These are phyloP conservation scores for Piper betle DNA, from an alignment of 164 flowering plant species.

Conservation along the genomic window DNA sequence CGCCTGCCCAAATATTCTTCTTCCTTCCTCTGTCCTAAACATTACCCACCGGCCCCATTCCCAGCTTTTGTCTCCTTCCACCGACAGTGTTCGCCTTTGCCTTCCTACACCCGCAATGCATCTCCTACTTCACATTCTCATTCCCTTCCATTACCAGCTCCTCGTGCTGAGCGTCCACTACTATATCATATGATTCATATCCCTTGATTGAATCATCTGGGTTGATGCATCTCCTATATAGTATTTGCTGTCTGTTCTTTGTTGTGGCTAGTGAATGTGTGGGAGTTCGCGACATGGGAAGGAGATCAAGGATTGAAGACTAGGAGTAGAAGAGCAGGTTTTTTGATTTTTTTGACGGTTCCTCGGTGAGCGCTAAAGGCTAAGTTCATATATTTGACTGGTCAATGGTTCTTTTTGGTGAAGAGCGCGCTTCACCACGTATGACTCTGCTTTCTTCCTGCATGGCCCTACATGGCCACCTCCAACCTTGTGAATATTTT, in stretches of 20 bases:
- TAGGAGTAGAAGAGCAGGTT: too few relatives aligned
- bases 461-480: too few relatives aligned
- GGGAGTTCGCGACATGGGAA: neutral
- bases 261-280: neutral
- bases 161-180: neutral
- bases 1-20: neutral
- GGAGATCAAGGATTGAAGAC: too few relatives aligned
- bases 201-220: neutral
- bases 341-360: too few relatives aligned
- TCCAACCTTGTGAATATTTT: too few relatives aligned
- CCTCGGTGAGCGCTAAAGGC: neutral
- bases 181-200: neutral
- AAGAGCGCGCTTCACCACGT: neutral
- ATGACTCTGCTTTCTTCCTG: too few relatives aligned
- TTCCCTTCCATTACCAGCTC: neutral
- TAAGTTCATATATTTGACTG: neutral
- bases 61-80: neutral
- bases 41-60: neutral
- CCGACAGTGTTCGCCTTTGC: neutral
- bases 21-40: neutral
- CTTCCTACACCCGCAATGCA: neutral
- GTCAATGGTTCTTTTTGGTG: neutral
- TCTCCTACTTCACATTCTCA: too few relatives aligned
- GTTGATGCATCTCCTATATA: too few relatives aligned
- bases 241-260: too few relatives aligned